Conservation (phyloP, 495 filamentous ascomycete genomes). For the Daldinia vernicosa region DNA sequence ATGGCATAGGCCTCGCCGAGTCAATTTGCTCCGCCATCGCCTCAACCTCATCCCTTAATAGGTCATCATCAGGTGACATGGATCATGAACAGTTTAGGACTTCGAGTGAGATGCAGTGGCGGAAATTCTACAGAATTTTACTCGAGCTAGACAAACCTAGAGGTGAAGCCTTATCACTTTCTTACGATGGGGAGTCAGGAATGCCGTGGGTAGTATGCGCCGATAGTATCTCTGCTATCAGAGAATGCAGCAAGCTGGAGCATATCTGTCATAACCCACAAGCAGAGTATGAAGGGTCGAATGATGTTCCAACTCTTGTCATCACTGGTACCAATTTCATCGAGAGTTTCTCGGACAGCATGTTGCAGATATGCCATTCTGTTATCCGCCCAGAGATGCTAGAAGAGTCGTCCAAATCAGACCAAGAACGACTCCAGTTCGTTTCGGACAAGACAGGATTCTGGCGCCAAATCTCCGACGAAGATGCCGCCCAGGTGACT, state of each 20-base stretch:
- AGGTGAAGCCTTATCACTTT: constrained; percentile 78
- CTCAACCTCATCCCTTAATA: constrained; percentile 67
- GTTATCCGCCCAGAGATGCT: constrained; percentile 75
- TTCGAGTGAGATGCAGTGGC: constrained; percentile 85
- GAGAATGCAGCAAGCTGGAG: constrained; percentile 82
- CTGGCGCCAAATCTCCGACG: constrained; percentile 75
- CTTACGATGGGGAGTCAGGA: constrained; percentile 72
- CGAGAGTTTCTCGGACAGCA: constrained; percentile 67
- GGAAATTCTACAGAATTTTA: constrained; percentile 83
- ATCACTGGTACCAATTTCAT: constrained; percentile 68
- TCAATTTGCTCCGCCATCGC: constrained; percentile 77
- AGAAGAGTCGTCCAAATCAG: constrained; percentile 69
- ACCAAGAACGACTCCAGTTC: constrained; percentile 71
- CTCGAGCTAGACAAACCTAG: constrained; percentile 86
- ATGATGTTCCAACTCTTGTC: constrained; percentile 59
- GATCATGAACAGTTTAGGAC: constrained; percentile 75
- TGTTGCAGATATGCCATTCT: constrained; percentile 66
- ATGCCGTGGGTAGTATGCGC: constrained; percentile 85
- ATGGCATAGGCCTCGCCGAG: constrained; percentile 64
- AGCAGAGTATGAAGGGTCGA: constrained; percentile 44
- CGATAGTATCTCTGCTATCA: constrained; percentile 78
- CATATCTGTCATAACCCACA: constrained; percentile 67
- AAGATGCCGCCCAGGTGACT: constrained; percentile 65
- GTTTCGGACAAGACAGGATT: constrained; percentile 79
- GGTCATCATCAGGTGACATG: constrained; percentile 67